phyloP scores from a whole-genome alignment of 768 basidiomycete genomes.

The Pulveroboletus frians region DNA sequence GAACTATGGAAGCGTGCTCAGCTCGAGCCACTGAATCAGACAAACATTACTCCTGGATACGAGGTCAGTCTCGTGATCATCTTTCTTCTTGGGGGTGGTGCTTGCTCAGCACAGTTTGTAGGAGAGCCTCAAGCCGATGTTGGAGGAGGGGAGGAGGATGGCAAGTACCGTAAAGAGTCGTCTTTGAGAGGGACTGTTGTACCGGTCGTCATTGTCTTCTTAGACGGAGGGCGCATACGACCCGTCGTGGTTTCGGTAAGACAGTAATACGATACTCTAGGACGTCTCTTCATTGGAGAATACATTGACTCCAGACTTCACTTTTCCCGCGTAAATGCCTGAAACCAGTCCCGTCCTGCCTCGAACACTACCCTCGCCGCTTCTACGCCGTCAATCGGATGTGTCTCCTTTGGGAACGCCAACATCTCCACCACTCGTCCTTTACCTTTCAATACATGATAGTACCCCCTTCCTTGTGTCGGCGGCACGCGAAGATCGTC shows the following conservation, averaged over 20 bases:
- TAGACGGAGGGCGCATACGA: no score
- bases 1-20: constrained; percentile 57
- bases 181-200: constrained; percentile 9
- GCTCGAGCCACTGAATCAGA: constrained; percentile 54
- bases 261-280: no score
- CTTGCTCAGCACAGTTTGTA: neutral
- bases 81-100: neutral
- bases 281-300: no score
- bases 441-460: constrained; percentile 55
- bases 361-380: constrained; percentile 50
- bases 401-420: constrained; percentile 56
- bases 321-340: constrained; percentile 10
- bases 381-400: constrained; percentile 62
- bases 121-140: constrained; percentile 25
- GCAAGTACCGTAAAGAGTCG: constrained; percentile 15
- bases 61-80: constrained; percentile 32
- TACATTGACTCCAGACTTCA: neutral
- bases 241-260: no score
- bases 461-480: constrained; percentile 56
- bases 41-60: constrained; percentile 50
- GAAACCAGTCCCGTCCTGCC: constrained; percentile 49
- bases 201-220: no score
- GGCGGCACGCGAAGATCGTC: constrained; percentile 60
- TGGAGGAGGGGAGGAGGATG: constrained; percentile 20
- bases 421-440: constrained; percentile 50